Base-by-base conservation (phyloP, 1,139 yeast genomes). In the Lodderomyces metapsilosis region DNA sequence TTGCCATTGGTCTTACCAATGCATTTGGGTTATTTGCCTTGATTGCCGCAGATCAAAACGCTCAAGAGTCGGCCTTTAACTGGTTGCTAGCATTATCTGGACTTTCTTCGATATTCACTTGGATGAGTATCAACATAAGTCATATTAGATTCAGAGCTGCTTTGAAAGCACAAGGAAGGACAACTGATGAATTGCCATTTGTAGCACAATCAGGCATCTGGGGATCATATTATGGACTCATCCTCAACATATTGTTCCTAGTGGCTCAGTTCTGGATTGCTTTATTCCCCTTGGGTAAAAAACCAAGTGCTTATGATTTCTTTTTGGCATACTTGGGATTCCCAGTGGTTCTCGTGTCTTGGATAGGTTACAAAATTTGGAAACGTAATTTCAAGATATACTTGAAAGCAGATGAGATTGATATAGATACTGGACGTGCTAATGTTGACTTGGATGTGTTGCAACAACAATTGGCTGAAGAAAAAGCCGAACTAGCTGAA, bases 181-280 rank as follows among this genome's bases (percentile, higher is more conserved):
- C 54, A 15, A 53, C 64, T n/a, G 54, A 56, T 40, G 70, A 65
- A 47, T 53, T 66, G 40, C 51, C 58, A 6, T 66, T 54, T 47
- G 59, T 59, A 30, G 57, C 71, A 2, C 66, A 59, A 42, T 57
- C 61, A n/a, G 72, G 72, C 13, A 54, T 61, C 7, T 47, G 52
- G 41, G 71, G 71, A 24, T 64, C 70, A 2, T 50, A 51, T 41
- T 59, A 59, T 38, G 69, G 68, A 24, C 52, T 59, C 15, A 40
- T 47, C 18, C 49, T 66, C 27, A 61, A 59, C 47, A 39, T 58
- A 8, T 53, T 66, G 46, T 68, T 64, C n/a, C 52, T 66, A 38
- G 50, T 64, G 37, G 71, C 71, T 9, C 74, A 70, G 51, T 68
- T 70, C 49, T 70, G 74, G 73, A 58, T 69, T 30, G 68, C 73